phyloP scores from a whole-genome alignment of 75 land plant species.

The Selaginella tamariscina region DNA sequence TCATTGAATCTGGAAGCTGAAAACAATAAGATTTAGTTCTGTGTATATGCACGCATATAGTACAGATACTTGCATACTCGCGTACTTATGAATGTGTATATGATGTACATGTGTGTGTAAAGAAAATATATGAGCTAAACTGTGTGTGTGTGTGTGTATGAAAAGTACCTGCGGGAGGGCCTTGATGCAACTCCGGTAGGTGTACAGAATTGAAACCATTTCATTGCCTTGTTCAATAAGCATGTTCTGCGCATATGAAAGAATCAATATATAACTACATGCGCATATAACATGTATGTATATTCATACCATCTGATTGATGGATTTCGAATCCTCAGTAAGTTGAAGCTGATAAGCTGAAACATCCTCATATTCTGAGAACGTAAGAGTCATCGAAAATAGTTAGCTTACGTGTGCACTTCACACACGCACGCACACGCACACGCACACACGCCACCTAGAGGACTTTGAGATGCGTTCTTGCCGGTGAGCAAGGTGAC shows the following conservation, averaged over 20 bases:
- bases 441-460: constrained; percentile 36
- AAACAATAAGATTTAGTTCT: too few species aligned
- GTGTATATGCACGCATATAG: too few species aligned
- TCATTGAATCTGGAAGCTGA: constrained; percentile 98
- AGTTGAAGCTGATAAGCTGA: constrained; percentile 86
- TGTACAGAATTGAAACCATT: constrained; percentile 86
- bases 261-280: background rate
- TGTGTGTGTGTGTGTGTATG: too few species aligned
- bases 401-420: too few species aligned
- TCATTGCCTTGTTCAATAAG: constrained; percentile 89
- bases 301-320: constrained; percentile 72
- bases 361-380: constrained; percentile 91
- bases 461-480: constrained; percentile 69
- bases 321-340: constrained; percentile 80
- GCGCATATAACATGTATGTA: background rate
- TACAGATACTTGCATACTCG: too few species aligned
- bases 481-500: constrained; percentile 55
- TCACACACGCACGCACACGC: too few species aligned
- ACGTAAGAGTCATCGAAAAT: too few species aligned
- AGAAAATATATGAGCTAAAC: too few species aligned
- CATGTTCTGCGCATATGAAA: constrained; percentile 40
- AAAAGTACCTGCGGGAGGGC: constrained; percentile 89
- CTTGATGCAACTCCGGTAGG: constrained; percentile 97
- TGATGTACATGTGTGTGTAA: too few species aligned
- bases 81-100: too few species aligned